Percentiles rank a stretch among this genome's conserved stretches.
Evolutionary conservation across 208 protist genomes (phyloP).

Genomic region (Dictyostelium gargantuum): DNA sequence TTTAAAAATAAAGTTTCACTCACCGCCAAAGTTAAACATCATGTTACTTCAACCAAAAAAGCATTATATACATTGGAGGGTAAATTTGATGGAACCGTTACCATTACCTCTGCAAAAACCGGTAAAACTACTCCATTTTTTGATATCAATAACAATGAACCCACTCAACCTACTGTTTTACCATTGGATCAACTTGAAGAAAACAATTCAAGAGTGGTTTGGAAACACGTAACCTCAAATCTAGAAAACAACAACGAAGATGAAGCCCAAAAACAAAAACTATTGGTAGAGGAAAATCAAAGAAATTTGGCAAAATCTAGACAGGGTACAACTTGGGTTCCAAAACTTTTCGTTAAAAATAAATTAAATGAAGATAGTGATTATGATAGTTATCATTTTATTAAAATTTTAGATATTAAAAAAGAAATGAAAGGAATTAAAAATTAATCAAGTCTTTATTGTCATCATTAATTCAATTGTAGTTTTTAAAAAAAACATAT

Average conservation of each 20-base stretch:
- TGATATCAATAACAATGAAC: background rate
- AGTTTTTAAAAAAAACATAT: too few relatives aligned
- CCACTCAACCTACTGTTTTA: background rate
- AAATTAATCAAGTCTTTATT: background rate
- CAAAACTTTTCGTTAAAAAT: background rate
- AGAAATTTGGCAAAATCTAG: background rate
- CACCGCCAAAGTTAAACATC: conserved; percentile 33
- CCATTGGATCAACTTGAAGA: background rate
- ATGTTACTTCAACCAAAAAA: conserved; percentile 1
- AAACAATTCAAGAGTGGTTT: conserved; percentile 38
- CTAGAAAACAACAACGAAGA: conserved; percentile 11
- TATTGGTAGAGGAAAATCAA: conserved; percentile 26
- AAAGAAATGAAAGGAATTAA: background rate
- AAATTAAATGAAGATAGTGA: background rate
- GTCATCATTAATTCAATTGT: too few relatives aligned
- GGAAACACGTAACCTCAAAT: conserved; percentile 19
- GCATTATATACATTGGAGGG: conserved; percentile 33
- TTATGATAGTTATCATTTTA: background rate
- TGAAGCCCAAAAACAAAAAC: conserved; percentile 44
- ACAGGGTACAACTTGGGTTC: conserved; percentile 8
- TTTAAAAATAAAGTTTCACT: conserved; percentile 21
- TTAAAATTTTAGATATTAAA: background rate
- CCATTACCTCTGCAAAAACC: conserved; percentile 1
- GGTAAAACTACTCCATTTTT: conserved; percentile 8
- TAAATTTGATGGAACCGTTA: conserved; percentile 14